Conservation (phyloP, 805 yeast species). For the Zygosaccharomyces lentus region DNA sequence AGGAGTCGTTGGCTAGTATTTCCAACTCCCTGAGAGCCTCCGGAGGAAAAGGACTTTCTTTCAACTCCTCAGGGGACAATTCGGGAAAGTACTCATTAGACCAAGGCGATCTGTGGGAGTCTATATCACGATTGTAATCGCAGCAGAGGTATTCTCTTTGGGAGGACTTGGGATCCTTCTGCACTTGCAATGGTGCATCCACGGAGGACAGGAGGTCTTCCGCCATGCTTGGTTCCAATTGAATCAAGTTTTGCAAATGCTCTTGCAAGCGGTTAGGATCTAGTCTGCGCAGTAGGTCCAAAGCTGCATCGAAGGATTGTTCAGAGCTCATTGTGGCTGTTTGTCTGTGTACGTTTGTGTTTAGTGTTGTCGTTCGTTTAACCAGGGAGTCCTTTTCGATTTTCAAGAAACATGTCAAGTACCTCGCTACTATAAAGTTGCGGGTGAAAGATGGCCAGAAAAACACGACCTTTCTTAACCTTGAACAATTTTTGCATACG, state of each 20-base stretch:
- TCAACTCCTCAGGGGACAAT: constrained; percentile 43
- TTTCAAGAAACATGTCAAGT: background rate
- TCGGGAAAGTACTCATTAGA: constrained; percentile 55
- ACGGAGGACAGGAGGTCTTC: constrained; percentile 84
- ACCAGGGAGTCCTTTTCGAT: background rate
- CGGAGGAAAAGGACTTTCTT: constrained; percentile 75
- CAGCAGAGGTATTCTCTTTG: constrained; percentile 70
- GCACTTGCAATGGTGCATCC: constrained; percentile 65
- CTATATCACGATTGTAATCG: constrained; percentile 94
- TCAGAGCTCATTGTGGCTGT: constrained; percentile 14
- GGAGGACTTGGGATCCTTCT: constrained; percentile 35
- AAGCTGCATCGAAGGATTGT: constrained; percentile 59
- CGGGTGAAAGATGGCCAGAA: too few relatives aligned
- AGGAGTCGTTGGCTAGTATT: constrained; percentile 77
- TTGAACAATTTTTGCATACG: background rate
- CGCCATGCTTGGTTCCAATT: constrained; percentile 62
- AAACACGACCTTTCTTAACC: too few relatives aligned
- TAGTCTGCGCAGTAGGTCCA: constrained; percentile 71
- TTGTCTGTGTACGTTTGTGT: background rate
- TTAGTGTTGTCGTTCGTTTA: background rate
- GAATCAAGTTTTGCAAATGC: constrained; percentile 42
- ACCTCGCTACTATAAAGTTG: background rate
- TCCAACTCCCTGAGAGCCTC: constrained; percentile 66
- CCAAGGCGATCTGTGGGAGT: constrained; percentile 89
- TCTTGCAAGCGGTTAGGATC: constrained; percentile 58